These are phyloP conservation scores for Teratosphaeria zuluensis DNA, from an alignment of 2,329 filamentous ascomycete species.

Conservation along the genomic window DNA sequence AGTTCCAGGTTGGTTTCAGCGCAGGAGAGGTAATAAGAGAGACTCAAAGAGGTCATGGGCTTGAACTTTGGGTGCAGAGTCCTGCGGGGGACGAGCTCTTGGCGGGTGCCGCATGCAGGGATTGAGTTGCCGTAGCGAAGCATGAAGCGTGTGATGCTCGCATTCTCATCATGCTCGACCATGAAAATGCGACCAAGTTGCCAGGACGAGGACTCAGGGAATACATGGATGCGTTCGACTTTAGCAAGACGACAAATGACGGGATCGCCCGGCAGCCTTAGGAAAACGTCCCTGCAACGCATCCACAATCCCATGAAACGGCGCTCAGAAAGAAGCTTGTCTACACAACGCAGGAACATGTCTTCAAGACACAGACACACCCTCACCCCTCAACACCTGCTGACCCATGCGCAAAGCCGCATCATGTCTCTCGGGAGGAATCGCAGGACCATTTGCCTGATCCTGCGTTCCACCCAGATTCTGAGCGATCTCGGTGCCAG, in stretches of 20 bases:
- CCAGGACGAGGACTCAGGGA: no score
- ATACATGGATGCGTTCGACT: no score
- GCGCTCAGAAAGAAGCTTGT: neutral
- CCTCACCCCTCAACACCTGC: neutral
- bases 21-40: neutral
- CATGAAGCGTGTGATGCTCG: neutral
- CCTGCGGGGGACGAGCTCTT: neutral
- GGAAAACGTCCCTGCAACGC: no score
- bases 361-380: neutral
- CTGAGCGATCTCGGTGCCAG: slow-evolving; percentile 22
- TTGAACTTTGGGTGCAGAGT: neutral
- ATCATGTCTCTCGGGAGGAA: slow-evolving; percentile 1
- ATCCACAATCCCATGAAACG: neutral
- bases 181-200: neutral
- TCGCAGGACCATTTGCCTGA: neutral
- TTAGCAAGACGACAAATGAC: no score
- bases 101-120: neutral
- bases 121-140: neutral
- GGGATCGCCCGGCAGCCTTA: no score
- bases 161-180: neutral
- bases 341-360: neutral
- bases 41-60: neutral
- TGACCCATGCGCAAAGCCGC: neutral
- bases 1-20: neutral
- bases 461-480: slow-evolving; percentile 9